Evolutionary conservation across 108 stramenopile species (phyloP), one percentile per base, ranked within the genome.

Genomic region (Cyclotella sp.): DNA sequence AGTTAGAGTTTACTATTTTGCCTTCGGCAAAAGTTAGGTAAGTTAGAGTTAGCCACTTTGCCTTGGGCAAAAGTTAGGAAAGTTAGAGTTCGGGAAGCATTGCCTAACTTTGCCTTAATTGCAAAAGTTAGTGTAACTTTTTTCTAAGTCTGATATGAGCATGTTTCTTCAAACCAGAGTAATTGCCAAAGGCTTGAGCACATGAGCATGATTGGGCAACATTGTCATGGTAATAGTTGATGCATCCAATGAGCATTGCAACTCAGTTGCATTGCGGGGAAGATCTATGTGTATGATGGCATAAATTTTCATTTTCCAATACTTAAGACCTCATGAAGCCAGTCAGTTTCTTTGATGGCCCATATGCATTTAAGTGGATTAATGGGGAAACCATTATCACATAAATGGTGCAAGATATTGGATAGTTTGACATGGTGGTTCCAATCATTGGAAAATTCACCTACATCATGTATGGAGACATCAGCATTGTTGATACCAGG

Each of bases 291-390:
- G 27, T 13, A 75, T 27, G 8, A 87, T 65, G 11, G 84, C 80
- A 30, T 84, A 28, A 59, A 84, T 45, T 44, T 81, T 84, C 44
- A 15, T 64, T 46, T 34, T 73, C n/a, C 83, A 86, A 0, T 85
- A 82, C 40, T 82, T 84, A 13, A 86, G 15, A 16, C 83, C 83
- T 86, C 75, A 0, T 85, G 85, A 8, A 89, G 84, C 69, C 72
- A 86, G 24, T 88, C 85, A 21, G 81, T 79, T 67, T 89, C 88
- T 45, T 84, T 68, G 42, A 86, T 70, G 12, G 30, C 74, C 78
- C 84, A 89, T 75, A 85, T 78, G 46, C 85, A 90, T 63, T 90
- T 90, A 18, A 82, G 62, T 21, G 88, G 85, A 55, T 87, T 82
- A 26, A 82, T 55, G 1, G 79, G 73, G 51, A 85, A 81, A 24